These are phyloP conservation scores for Knufia fluminis DNA, from an alignment of 2,329 filamentous ascomycete genomes.

Conservation along the genomic window DNA sequence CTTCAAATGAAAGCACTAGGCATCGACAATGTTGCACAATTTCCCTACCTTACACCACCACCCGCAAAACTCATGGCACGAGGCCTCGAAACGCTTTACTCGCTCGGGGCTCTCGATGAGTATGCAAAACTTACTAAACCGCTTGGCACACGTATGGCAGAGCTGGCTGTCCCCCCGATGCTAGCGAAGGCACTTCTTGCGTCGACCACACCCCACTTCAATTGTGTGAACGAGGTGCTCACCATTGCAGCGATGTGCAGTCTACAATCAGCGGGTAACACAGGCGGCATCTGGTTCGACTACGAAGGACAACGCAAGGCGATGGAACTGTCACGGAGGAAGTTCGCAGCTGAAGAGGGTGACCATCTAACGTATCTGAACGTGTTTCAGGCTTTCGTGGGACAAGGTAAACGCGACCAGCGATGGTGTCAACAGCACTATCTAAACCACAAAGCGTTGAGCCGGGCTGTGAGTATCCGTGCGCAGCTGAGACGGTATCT, in stretches of 20 bases:
- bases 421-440: conserved; percentile 81
- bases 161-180: conserved; percentile 89
- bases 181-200: conserved; percentile 75
- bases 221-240: conserved; percentile 74
- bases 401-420: conserved; percentile 69
- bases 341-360: conserved; percentile 85
- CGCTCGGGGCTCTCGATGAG: conserved; percentile 75
- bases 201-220: conserved; percentile 57
- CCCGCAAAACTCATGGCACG: conserved; percentile 76
- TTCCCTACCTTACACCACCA: conserved; percentile 79
- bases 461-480: conserved; percentile 72
- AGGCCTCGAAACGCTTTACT: conserved; percentile 78
- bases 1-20: conserved; percentile 90
- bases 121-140: conserved; percentile 86
- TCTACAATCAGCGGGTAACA: conserved; percentile 46
- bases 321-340: conserved; percentile 63
- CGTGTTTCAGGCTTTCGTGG: conserved; percentile 82
- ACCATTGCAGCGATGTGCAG: conserved; percentile 92
- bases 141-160: conserved; percentile 83
- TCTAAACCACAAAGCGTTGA: conserved; percentile 78
- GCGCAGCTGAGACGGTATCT: conserved; percentile 79
- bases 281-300: conserved; percentile 67
- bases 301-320: conserved; percentile 68
- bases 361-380: conserved; percentile 90
- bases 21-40: conserved; percentile 86